Base-by-base conservation (phyloP, 306 rosid genomes). In the Trifolium dubium region DNA sequence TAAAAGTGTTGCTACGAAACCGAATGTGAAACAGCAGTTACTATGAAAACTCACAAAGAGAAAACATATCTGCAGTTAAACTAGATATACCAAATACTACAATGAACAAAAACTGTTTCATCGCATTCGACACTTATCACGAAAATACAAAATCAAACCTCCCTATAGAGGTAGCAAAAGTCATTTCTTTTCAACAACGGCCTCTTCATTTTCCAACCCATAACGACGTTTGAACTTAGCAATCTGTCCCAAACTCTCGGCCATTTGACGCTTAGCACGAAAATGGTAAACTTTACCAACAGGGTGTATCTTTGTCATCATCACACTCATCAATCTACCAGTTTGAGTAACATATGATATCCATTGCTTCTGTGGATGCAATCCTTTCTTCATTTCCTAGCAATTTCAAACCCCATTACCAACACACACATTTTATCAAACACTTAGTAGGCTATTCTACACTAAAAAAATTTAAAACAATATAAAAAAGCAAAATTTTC, bases 361-460 rank as follows among this genome's bases (percentile, higher is more conserved):
- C 96, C 96, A 94, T 69, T 94, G 97, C 96, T 84, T 88, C 87
- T 92, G 97, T 49, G 99, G 99, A 69, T 94, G 99, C 40, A 85
- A 2, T 8, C 97, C 99, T 83, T 94, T 94, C 92, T 83, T 94
- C 99, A 94, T 94, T 64, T 82, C 73, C 80, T 11, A 4, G 18
- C 32, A 73, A 78, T 41, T 67, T 63, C 44, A 73, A 67, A 79
- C 14, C 10, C 47, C 53, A 49, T 3, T 34, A 72, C 5, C 67
- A 14, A 3, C 40, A 37, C 74, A 53, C 40, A 54, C 82, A 76
- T 83, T 79, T 83, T 15, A 75, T 83, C 86, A 71, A 75, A 75
- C 84, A 83, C 51, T 34, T 83, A 39, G 74, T 13, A 44, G 37
- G 62, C 78, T 63, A 55, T 6, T 37, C 43, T 19, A 65, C 14